Evolutionary conservation across 306 rosid genomes (phyloP), one percentile per base, ranked within the genome.

Genomic region (Sophora flavescens): DNA sequence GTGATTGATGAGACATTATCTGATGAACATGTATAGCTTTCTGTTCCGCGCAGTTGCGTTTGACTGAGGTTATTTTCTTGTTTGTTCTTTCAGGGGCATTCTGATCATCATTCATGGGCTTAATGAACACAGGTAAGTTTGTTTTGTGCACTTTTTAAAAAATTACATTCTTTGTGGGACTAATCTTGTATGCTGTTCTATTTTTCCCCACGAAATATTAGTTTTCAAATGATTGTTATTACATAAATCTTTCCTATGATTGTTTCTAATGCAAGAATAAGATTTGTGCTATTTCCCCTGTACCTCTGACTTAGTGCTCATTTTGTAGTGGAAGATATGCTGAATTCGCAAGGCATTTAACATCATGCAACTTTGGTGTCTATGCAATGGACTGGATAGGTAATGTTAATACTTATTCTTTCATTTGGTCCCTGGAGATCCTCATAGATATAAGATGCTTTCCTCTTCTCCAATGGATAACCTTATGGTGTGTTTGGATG

Each of bases 351-450:
- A 80, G 87, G 83, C 93, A 86, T 36, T 85, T 96, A 70, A 96
- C 92, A 53, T 82, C 92, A 2, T 81, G 86, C 89, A 84, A 91
- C 83, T 92, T 96, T 79, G 98, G 98, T 63, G 97, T 92, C 61
- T 92, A 92, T 87, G 97, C 98, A 63, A 96, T 96, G 93, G 99
- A 96, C 82, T 96, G 98, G 99, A 96, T 88, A 86, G 99, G 99
- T 96, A 81, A 48, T 47, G 28, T 12, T 50, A 22, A 10, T 38
- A 71, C 42, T 11, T 35, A 4, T 67, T 33, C 59, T 35, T 33
- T 52, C 36, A 30, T 77, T 76, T 48, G 33, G 16, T 68, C 73
- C 18, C 42, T 54, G 48, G 22, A 32, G 48, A 6, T 77, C 57
- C 26, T 33, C 62, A 16, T 35, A 68, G 30, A 44, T 61, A 32